Evolutionary conservation across 306 rosid species (phyloP).

Genomic region (Gleditsia sinensis): DNA sequence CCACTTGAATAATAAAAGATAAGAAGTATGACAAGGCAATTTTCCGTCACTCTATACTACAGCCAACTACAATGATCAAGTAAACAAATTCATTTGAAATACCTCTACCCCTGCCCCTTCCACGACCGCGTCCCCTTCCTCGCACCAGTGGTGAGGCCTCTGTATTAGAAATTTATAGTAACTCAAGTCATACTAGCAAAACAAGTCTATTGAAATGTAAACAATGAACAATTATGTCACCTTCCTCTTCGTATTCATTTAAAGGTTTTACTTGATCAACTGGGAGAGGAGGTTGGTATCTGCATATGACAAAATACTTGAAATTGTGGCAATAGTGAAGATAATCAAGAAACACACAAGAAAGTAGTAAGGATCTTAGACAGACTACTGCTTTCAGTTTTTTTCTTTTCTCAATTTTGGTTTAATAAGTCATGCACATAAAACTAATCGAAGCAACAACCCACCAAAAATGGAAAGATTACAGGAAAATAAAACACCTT

Average conservation of each 20-base stretch:
- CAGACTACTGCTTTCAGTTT: not conserved
- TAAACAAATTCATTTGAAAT: conserved; percentile 30
- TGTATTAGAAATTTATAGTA: conserved; percentile 39
- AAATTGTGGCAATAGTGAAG: conserved; percentile 7
- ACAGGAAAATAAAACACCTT: not conserved
- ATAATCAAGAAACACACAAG: not conserved
- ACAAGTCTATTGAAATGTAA: conserved; percentile 11
- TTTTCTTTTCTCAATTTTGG: no score
- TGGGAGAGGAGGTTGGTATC: conserved; percentile 88
- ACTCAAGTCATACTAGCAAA: not conserved
- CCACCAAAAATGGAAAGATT: not conserved
- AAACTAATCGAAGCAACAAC: not conserved
- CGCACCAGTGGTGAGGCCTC: conserved; percentile 70
- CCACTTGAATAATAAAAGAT: not conserved
- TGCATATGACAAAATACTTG: conserved; percentile 30
- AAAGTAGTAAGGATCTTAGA: not conserved
- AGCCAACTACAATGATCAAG: conserved; percentile 6
- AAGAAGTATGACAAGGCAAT: not conserved
- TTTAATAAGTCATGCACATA: not conserved
- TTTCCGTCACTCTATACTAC: not conserved
- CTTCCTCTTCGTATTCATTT: conserved; percentile 72
- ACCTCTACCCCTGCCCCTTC: conserved; percentile 84
- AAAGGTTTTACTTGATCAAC: conserved; percentile 82
- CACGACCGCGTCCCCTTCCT: conserved; percentile 72
- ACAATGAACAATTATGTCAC: conserved; percentile 38